These are phyloP conservation scores for Eucalyptus tenuipes DNA, from an alignment of 345 rosid genomes.

Conservation along the genomic window DNA sequence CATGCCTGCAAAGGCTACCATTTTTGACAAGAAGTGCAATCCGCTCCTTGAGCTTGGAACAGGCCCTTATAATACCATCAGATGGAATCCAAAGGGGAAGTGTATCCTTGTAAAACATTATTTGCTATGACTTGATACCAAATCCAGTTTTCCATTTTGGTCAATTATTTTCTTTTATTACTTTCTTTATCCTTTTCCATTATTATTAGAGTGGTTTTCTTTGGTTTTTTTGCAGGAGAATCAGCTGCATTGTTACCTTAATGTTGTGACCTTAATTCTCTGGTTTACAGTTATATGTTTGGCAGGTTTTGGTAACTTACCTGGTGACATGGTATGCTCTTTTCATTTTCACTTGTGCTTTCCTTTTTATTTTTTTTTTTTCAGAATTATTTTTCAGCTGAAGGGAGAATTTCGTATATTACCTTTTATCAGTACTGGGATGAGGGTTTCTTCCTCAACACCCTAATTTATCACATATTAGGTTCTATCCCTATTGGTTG, in stretches of 20 bases:
- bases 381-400: neutral
- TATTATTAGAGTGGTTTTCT: neutral
- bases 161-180: neutral
- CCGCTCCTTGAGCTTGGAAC: constrained; percentile 73
- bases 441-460: neutral
- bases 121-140: neutral
- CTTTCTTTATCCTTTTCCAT: neutral
- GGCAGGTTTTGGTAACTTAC: constrained; percentile 97
- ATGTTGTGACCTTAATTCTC: constrained; percentile 11
- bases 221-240: neutral
- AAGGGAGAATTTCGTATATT: neutral
- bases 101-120: constrained; percentile 35
- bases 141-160: neutral
- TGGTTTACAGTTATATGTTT: constrained; percentile 57
- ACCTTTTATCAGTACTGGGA: neutral
- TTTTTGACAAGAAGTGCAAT: constrained; percentile 85
- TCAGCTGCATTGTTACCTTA: neutral
- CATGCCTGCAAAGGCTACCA: constrained; percentile 86
- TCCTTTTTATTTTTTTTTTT: neutral
- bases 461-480: neutral
- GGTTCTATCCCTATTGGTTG: neutral
- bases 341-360: neutral
- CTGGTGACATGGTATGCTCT: constrained; percentile 83
- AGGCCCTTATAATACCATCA: constrained; percentile 83
- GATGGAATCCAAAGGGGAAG: constrained; percentile 94